Conservation (phyloP, 169 alveolate genomes). For the Plasmodium vivax region DNA sequence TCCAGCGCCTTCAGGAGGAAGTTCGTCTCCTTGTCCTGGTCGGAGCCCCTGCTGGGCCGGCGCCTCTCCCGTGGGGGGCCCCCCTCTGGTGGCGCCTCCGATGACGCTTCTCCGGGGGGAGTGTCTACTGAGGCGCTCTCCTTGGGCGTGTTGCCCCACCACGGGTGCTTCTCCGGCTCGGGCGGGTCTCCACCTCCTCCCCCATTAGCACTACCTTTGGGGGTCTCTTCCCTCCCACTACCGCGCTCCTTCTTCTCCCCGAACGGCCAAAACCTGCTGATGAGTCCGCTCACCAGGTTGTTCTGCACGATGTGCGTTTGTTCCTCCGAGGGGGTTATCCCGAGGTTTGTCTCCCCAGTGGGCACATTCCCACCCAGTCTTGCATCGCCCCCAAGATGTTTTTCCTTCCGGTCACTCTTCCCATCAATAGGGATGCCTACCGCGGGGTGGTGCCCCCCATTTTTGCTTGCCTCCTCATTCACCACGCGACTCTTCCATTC, state of each 20-base stretch:
- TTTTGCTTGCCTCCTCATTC: not conserved
- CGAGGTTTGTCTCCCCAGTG: not conserved
- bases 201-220: not conserved
- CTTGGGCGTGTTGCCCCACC: not conserved
- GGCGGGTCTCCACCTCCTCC: not conserved
- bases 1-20: constrained; percentile 46
- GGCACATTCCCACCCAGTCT: not conserved
- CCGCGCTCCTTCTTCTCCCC: not conserved
- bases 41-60: not conserved
- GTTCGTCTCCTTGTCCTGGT: constrained; percentile 10
- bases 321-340: not conserved
- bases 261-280: not conserved
- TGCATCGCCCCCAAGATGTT: not conserved
- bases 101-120: not conserved
- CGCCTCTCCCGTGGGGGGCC: not conserved
- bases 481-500: not conserved
- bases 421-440: not conserved
- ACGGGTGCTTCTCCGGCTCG: not conserved
- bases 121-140: not conserved
- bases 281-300: not conserved
- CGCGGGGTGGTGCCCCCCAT: not conserved
- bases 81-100: not conserved
- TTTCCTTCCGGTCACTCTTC: too few relatives aligned
- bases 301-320: not conserved
- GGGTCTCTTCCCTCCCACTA: not conserved